Evolutionary conservation across 192 early-diverging fungal species (phyloP).

Genomic region (Backusella liffmaniae): DNA sequence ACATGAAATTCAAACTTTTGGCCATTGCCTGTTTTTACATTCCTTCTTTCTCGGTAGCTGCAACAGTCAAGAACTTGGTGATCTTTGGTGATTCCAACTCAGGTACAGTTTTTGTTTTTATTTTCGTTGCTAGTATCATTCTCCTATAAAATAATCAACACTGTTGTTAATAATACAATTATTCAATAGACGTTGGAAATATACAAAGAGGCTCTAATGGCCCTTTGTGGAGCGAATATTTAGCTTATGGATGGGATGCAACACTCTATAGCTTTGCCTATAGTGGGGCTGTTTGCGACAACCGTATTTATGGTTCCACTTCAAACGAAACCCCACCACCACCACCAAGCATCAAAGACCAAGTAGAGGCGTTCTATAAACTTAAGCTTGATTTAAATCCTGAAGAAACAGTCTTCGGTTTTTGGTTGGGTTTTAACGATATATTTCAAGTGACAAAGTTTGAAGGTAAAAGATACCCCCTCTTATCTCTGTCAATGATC

Average conservation of each 20-base stretch:
- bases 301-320: background rate
- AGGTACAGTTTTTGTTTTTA: constrained; percentile 9
- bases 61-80: constrained; percentile 30
- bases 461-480: background rate
- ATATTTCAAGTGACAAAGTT: background rate
- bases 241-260: constrained; percentile 33
- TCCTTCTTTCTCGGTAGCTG: background rate
- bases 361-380: constrained; percentile 34
- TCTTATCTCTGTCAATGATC: background rate
- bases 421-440: constrained; percentile 36
- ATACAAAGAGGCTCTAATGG: constrained; percentile 24
- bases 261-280: constrained; percentile 34
- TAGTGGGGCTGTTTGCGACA: constrained; percentile 28
- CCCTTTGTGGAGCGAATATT: constrained; percentile 32
- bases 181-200: constrained; percentile 27
- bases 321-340: background rate
- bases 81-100: constrained; percentile 41
- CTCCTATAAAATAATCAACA: background rate
- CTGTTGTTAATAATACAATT: background rate
- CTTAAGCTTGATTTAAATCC: constrained; percentile 21
- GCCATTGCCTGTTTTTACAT: background rate
- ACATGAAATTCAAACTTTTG: background rate
- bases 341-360: constrained; percentile 32
- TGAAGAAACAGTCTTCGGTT: constrained; percentile 34
- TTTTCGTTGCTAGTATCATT: background rate